Base-by-base conservation (phyloP, 2,329 filamentous ascomycete species). In the Diplodia seriata region DNA sequence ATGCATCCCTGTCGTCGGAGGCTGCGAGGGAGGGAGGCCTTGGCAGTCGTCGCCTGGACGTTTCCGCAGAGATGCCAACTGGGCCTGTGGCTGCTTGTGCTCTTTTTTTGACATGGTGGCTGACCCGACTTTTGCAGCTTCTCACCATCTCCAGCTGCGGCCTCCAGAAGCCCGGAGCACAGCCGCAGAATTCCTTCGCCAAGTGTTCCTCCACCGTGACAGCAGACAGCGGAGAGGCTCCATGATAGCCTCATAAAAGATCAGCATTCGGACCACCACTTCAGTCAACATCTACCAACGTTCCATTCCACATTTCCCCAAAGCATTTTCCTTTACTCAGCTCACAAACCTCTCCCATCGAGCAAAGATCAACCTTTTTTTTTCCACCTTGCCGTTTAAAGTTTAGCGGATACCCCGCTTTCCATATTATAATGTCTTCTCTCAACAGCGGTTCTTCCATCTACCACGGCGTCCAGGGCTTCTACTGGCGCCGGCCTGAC, bases 391-490 rank as follows among this genome's bases (percentile, higher is more conserved):
- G 8, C 54, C 36, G 2, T 20, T 55, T 36, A 12, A 8, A 20
- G 29, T 59, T 64, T 63, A 23, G 31, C 47, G 49, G 18, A 40
- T 26, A 23, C 23, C 56, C n/a, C 47, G 26, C 33, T 40, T 43
- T 7, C 18, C 40, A 33, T 36, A 36, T n/a, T 67, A 74, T 53
- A 68, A 75, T 75, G 72, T 66, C 73, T 67, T 71, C 73, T 29
- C 72, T 76, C 33, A 76, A 76, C 69, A 74, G 74, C 66, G 74
- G 74, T 49, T 69, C 73, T 36, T 73, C 73, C 33, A 71, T 72
- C 23, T 76, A 76, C 50, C 74, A 76, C 68, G 72, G 69, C 67
- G 71, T 76, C 65, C 72, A 75, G 43, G 73, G 70, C 26, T 68
- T 76, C n/a, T 76, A 75, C 70, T 76, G 73, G 72, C 71, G 75